phyloP scores from a whole-genome alignment of 1,284 basidiomycete genomes.

The Leccinum cinnamomeum region DNA sequence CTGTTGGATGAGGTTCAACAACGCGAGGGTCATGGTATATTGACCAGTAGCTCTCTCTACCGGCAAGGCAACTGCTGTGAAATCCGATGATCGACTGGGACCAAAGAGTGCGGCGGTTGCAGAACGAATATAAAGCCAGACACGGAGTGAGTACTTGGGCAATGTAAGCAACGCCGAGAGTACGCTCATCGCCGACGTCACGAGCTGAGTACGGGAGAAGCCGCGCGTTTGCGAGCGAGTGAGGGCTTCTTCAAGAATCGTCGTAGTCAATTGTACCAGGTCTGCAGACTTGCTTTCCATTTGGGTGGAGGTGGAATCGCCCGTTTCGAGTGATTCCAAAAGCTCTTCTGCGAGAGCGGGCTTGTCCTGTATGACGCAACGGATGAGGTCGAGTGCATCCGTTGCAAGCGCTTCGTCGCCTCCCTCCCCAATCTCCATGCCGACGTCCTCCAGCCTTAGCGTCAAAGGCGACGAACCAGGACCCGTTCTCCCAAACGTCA shows the following conservation, averaged over 20 bases:
- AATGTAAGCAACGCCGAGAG: constrained; percentile 77
- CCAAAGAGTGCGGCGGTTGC: constrained; percentile 75
- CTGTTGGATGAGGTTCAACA: constrained; percentile 74
- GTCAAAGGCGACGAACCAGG: constrained; percentile 42
- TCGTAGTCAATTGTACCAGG: constrained; percentile 76
- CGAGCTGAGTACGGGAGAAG: constrained; percentile 59
- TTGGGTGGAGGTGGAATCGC: constrained; percentile 15
- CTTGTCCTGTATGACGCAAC: constrained; percentile 72
- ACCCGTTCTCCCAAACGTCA: constrained; percentile 48
- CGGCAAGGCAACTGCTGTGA: constrained; percentile 65
- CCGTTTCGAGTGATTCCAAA: constrained; percentile 62
- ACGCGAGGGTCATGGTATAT: constrained; percentile 77
- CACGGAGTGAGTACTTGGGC: constrained; percentile 70
- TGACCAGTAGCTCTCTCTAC: constrained; percentile 71
- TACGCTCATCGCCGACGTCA: constrained; percentile 78
- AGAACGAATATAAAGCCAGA: constrained; percentile 85
- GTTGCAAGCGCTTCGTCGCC: constrained; percentile 65
- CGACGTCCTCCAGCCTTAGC: constrained; percentile 64
- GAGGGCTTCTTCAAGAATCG: constrained; percentile 82
- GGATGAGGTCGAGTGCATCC: constrained; percentile 76
- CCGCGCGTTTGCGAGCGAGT: constrained; percentile 51
- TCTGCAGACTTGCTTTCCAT: constrained; percentile 39
- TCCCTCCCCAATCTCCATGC: constrained; percentile 58
- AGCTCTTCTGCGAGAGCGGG: constrained; percentile 62
- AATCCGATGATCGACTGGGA: constrained; percentile 49